Conservation (phyloP, 75 land plant genomes). For the Adiantum capillusveneris region DNA sequence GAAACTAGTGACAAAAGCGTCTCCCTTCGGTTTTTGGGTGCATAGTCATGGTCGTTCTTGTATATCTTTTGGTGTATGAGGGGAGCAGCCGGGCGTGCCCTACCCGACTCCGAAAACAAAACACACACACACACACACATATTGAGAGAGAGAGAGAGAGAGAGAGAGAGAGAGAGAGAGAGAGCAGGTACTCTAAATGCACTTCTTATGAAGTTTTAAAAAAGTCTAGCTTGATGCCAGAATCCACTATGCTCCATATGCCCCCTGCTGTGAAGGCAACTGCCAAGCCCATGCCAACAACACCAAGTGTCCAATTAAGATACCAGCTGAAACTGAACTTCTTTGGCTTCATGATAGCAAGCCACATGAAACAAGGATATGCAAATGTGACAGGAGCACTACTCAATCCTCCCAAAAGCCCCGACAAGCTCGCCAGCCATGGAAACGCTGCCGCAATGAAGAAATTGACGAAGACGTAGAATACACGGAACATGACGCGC, state of each 20-base stretch:
- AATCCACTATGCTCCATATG: slow-evolving; percentile 41
- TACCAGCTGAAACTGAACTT: slow-evolving; percentile 46
- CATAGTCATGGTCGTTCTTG: too few species aligned
- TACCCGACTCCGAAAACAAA: too few species aligned
- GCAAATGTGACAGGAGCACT: slow-evolving; percentile 51
- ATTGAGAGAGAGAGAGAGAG: too few species aligned
- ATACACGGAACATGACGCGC: slow-evolving; percentile 27
- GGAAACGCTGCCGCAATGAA: slow-evolving; percentile 57
- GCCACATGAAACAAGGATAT: slow-evolving; percentile 73
- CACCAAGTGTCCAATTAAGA: slow-evolving; percentile 50
- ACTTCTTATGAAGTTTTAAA: slow-evolving; percentile 59
- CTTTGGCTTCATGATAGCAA: slow-evolving; percentile 41
- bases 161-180: too few species aligned
- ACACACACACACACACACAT: too few species aligned
- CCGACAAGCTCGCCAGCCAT: slow-evolving; percentile 51
- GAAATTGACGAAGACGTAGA: slow-evolving; percentile 41
- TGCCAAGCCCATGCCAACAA: slow-evolving; percentile 32
- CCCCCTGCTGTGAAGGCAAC: slow-evolving; percentile 42
- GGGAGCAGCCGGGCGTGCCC: too few species aligned
- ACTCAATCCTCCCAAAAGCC: slow-evolving; percentile 49
- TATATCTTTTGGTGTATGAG: too few species aligned
- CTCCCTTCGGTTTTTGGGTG: too few species aligned
- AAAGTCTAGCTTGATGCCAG: slow-evolving; percentile 49
- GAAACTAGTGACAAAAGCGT: too few species aligned
- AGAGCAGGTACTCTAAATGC: too few species aligned